Conservation (phyloP, 1,284 basidiomycete genomes). For the Apiotrichum laibachii region DNA sequence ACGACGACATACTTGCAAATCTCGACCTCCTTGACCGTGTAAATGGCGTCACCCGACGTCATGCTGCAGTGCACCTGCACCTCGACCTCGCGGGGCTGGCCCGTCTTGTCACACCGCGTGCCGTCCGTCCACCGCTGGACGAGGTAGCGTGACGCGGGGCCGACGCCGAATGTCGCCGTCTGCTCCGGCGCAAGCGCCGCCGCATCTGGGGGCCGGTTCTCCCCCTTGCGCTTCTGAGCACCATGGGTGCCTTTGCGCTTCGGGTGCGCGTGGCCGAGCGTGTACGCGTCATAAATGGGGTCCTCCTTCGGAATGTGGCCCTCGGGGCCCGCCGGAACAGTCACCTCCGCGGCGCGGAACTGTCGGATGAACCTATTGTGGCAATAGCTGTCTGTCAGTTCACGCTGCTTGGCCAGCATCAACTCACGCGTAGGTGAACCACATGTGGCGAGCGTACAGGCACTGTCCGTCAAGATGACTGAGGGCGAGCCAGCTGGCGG, state of each 20-base stretch:
- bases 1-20: conserved; percentile 86
- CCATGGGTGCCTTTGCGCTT: background rate
- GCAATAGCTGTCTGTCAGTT: conserved; percentile 61
- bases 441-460: conserved; percentile 56
- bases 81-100: conserved; percentile 77
- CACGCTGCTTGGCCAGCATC: rapidly evolving
- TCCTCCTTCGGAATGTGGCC: conserved; percentile 68
- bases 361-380: conserved; percentile 84
- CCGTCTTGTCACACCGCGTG: conserved; percentile 85
- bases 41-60: conserved; percentile 71
- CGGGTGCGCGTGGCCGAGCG: conserved; percentile 39
- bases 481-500: conserved; percentile 45
- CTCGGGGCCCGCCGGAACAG: conserved; percentile 4
- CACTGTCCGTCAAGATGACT: conserved; percentile 53
- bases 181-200: conserved; percentile 18
- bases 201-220: background rate
- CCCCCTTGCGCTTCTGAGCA: conserved; percentile 7
- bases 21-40: conserved; percentile 85
- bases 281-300: conserved; percentile 54
- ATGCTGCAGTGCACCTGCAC: conserved; percentile 96
- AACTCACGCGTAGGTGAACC: conserved; percentile 82
- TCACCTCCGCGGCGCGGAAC: conserved; percentile 64
- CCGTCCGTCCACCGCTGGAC: conserved; percentile 85
- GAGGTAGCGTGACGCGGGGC: conserved; percentile 67
- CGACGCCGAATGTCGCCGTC: conserved; percentile 31